These are phyloP conservation scores for Pichia eremophila DNA, from an alignment of 805 yeast species.

Conservation along the genomic window DNA sequence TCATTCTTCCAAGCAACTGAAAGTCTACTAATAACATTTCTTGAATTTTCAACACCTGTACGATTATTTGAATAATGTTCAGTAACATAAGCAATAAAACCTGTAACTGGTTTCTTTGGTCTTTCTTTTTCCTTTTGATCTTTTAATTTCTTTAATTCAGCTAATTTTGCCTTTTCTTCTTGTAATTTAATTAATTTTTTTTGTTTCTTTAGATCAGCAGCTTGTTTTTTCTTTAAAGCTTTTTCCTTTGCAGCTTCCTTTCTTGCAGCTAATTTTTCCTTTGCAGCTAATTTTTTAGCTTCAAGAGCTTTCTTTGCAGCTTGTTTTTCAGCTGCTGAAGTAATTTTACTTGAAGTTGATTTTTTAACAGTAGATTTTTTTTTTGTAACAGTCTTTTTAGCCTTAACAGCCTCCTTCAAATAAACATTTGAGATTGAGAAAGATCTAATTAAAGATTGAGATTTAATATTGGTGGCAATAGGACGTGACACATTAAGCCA, in stretches of 20 bases:
- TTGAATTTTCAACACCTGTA: conserved; percentile 1
- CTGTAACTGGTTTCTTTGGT: conserved; percentile 15
- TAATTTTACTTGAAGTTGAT: background rate
- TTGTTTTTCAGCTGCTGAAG: background rate
- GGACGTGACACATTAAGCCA: too few species aligned
- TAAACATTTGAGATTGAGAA: background rate
- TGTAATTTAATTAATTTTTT: conserved; percentile 1
- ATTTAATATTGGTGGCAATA: too few species aligned
- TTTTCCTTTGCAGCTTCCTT: conserved; percentile 3
- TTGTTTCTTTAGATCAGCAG: background rate
- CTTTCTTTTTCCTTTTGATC: conserved; percentile 6
- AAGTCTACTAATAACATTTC: conserved; percentile 6
- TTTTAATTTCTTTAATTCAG: background rate
- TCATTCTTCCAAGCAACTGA: conserved; percentile 16
- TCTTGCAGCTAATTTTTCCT: background rate
- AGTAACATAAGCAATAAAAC: conserved; percentile 13
- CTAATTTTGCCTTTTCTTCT: conserved; percentile 5
- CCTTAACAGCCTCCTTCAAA: background rate
- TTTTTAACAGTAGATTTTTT: too few species aligned
- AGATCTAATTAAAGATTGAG: background rate
- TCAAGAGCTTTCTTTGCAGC: background rate
- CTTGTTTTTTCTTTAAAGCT: conserved; percentile 2
- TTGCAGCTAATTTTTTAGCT: background rate
- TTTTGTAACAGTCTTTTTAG: background rate
- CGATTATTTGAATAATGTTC: conserved; percentile 8